These are phyloP conservation scores for Viola odorata DNA, from an alignment of 345 rosid genomes.

Conservation along the genomic window DNA sequence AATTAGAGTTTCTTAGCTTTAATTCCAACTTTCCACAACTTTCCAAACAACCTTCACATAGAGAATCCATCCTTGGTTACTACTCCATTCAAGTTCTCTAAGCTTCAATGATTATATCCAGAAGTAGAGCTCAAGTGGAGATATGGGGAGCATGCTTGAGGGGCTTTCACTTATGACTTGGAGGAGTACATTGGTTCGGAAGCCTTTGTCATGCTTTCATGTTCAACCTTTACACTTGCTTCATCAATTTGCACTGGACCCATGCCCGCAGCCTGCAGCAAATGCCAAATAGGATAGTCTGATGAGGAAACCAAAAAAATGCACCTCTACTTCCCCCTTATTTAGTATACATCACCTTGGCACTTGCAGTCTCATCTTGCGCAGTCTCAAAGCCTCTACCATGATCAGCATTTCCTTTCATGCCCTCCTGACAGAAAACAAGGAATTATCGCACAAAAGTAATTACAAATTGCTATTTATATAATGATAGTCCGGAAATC, in stretches of 20 bases:
- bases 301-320: not conserved
- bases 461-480: no score
- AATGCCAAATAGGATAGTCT: not conserved
- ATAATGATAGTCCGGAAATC: not conserved
- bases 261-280: conserved; percentile 44
- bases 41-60: not conserved
- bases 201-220: conserved; percentile 48
- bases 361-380: conserved; percentile 43
- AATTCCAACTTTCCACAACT: not conserved
- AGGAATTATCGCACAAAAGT: no score
- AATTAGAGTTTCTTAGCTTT: no score
- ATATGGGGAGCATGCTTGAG: no score
- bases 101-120: not conserved
- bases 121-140: no score
- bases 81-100: not conserved
- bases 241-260: conserved; percentile 60
- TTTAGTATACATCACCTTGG: conserved; percentile 35
- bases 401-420: conserved; percentile 44
- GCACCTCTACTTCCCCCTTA: not conserved
- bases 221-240: conserved; percentile 55
- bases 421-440: conserved; percentile 45
- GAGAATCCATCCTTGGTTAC: not conserved
- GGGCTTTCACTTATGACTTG: conserved; percentile 28
- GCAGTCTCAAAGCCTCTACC: conserved; percentile 44
- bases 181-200: conserved; percentile 41